phyloP scores from a whole-genome alignment of 2,329 filamentous ascomycete species.

The Tolypocladium album region DNA sequence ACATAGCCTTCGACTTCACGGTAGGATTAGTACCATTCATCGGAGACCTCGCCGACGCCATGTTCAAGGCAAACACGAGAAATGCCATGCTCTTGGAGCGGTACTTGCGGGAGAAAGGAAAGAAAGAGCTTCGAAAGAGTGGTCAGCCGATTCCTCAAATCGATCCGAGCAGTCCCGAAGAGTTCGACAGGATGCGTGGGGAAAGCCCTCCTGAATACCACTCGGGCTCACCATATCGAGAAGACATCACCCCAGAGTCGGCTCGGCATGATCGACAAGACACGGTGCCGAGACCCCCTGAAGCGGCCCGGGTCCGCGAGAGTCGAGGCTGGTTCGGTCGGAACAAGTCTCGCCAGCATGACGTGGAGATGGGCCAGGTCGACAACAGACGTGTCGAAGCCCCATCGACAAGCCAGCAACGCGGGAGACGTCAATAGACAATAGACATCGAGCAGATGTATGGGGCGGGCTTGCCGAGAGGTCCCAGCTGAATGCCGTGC shows the following conservation, averaged over 20 bases:
- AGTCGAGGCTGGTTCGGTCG: slow-evolving; percentile 17
- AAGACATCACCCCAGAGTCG: slow-evolving; percentile 12
- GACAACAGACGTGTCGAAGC: slow-evolving; percentile 2
- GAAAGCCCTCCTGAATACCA: slow-evolving; percentile 16
- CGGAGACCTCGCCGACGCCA: slow-evolving; percentile 64
- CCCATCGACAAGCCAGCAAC: neutral
- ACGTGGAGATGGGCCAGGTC: slow-evolving; percentile 18
- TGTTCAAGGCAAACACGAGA: slow-evolving; percentile 65
- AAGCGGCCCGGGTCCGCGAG: slow-evolving; percentile 15
- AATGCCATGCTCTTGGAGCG: slow-evolving; percentile 62
- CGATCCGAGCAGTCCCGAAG: slow-evolving; percentile 42
- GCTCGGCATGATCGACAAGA: slow-evolving; percentile 7
- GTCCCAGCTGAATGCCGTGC: neutral
- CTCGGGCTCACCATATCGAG: slow-evolving; percentile 14
- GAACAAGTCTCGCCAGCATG: slow-evolving; percentile 14
- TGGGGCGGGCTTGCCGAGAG: neutral
- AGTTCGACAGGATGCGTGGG: slow-evolving; percentile 32
- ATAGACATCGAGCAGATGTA: neutral
- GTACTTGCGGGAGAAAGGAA: slow-evolving; percentile 57
- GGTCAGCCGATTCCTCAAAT: slow-evolving; percentile 34
- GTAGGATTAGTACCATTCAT: slow-evolving; percentile 65
- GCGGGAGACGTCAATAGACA: neutral
- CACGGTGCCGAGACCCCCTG: slow-evolving; percentile 14
- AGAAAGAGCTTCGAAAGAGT: slow-evolving; percentile 38
- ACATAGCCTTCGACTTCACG: slow-evolving; percentile 63